phyloP scores from a whole-genome alignment of 2,329 filamentous ascomycete genomes.

The Paracamarosporium sp. region DNA sequence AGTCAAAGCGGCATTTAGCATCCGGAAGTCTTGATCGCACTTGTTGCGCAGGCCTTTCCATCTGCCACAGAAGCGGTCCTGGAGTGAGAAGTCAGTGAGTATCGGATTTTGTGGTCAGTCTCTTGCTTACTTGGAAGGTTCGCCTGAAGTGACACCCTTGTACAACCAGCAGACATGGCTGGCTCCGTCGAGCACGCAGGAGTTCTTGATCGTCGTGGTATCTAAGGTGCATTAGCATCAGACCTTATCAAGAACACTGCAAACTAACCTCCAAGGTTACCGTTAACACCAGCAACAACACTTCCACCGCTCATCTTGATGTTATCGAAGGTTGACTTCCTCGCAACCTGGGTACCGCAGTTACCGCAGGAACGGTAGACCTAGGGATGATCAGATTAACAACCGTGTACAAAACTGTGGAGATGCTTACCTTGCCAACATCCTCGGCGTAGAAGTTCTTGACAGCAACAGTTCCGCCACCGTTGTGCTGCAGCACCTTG shows the following conservation, averaged over 20 bases:
- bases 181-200: slow-evolving; percentile 24
- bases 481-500: slow-evolving; percentile 45
- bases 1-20: no score
- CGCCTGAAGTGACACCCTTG: slow-evolving; percentile 32
- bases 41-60: slow-evolving; percentile 35
- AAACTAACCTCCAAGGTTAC: slow-evolving; percentile 35
- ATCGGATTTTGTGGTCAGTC: no score
- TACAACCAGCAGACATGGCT: slow-evolving; percentile 36
- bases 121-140: slow-evolving; percentile 40
- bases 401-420: background rate
- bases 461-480: slow-evolving; percentile 36
- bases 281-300: slow-evolving; percentile 36
- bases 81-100: no score
- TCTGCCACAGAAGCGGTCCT: slow-evolving; percentile 33
- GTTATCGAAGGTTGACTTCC: slow-evolving; percentile 32
- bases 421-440: slow-evolving; percentile 31
- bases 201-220: slow-evolving; percentile 31
- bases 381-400: background rate
- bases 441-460: slow-evolving; percentile 39
- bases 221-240: slow-evolving; percentile 16
- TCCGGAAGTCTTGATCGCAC: slow-evolving; percentile 30
- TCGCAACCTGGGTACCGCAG: slow-evolving; percentile 33
- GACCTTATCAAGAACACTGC: background rate
- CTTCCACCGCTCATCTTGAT: slow-evolving; percentile 26
- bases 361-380: slow-evolving; percentile 39